Evolutionary conservation across 345 rosid genomes (phyloP).

Genomic region (Eucalyptus shirleyi): DNA sequence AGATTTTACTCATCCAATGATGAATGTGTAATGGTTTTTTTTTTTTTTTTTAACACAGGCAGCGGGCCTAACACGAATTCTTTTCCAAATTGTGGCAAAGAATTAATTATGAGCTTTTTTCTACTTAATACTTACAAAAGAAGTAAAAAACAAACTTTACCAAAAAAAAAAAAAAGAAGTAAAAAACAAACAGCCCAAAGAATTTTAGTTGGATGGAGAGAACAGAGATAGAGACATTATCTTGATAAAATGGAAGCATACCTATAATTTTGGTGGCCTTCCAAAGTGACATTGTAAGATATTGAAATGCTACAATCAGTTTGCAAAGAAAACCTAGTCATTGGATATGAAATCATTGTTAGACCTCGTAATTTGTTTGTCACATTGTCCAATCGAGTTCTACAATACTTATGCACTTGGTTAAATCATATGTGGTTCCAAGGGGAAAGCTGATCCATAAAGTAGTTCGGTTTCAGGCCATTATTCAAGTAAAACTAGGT

Average conservation of each 20-base stretch:
- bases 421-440: background rate
- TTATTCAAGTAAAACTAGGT: background rate
- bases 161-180: too few relatives aligned
- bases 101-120: accelerated
- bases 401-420: background rate
- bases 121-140: background rate
- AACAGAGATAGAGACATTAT: background rate
- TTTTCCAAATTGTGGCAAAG: background rate
- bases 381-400: background rate
- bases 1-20: accelerated
- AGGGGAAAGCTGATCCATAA: background rate
- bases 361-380: background rate
- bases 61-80: accelerated
- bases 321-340: background rate
- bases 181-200: background rate
- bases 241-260: background rate
- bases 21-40: too few relatives aligned
- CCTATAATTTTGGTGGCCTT: background rate
- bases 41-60: background rate
- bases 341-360: background rate
- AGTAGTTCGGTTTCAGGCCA: background rate
- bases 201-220: background rate
- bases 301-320: accelerated
- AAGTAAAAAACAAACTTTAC: background rate
- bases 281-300: background rate